Conservation (phyloP, 805 yeast species). For the Pichia cabralensis region DNA sequence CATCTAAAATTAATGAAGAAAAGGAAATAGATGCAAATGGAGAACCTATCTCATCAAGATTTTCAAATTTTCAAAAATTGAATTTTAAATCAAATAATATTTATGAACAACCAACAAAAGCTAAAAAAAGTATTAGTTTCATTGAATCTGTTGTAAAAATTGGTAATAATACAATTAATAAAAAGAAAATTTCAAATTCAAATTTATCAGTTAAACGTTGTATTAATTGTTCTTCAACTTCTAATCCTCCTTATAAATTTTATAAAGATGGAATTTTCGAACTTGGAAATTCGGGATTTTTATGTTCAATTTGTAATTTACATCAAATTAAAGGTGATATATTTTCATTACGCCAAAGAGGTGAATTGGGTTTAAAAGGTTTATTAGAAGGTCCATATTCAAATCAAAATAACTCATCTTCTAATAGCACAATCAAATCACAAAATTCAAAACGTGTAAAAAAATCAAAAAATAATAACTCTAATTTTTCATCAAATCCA, state of each 20-base stretch:
- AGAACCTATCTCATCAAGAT: conserved; percentile 22
- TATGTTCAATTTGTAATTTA: conserved; percentile 22
- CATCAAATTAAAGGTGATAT: conserved; percentile 17
- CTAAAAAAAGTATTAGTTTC: conserved; percentile 24
- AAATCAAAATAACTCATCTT: conserved; percentile 1
- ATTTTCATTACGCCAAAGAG: conserved; percentile 21
- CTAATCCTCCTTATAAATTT: conserved; percentile 25
- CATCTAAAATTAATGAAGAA: conserved; percentile 7
- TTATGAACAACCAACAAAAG: conserved; percentile 19
- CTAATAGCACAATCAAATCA: background rate
- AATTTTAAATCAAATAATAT: conserved; percentile 8
- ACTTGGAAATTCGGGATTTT: conserved; percentile 26
- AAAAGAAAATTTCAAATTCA: conserved; percentile 10
- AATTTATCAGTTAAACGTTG: conserved; percentile 14
- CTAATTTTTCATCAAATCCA: background rate
- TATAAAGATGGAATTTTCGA: conserved; percentile 26
- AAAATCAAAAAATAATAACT: background rate
- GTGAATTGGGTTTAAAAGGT: conserved; percentile 25
- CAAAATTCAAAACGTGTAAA: conserved; percentile 1
- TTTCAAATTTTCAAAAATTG: conserved; percentile 22
- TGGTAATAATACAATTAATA: conserved; percentile 13
- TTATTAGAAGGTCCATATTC: conserved; percentile 25
- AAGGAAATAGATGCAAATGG: conserved; percentile 17
- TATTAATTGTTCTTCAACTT: conserved; percentile 22
- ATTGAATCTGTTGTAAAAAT: conserved; percentile 24